Base-by-base conservation (phyloP, 176 grass and related monocot species). In the Hordeum marinum region DNA sequence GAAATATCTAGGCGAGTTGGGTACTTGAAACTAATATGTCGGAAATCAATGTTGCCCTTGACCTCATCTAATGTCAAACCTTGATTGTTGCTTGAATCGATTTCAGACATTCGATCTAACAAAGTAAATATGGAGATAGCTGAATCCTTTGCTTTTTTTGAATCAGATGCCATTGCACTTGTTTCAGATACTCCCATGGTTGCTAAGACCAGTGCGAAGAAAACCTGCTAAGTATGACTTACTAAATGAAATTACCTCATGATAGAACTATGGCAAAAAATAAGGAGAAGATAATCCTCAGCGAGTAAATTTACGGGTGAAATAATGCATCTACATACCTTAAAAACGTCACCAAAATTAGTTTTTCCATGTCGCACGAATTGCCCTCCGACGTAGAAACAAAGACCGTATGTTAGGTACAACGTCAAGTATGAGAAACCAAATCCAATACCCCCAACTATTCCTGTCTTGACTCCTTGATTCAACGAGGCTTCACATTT, bases 401-500 rank as follows among this genome's bases (percentile, higher is more conserved):
- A 90, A 42, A 92, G 91, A 17, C 88, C 88, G 15, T 92, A 95
- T 6, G 83, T 86, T 7, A 88, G 69, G 43, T 90, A 95, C 24
- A 92, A 7, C 78, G 82, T 71, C 48, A 95, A 43, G 79, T 82
- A 91, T 3, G 90, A 95, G 66, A 92, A 90, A 60, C 93, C 93
- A 82, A 91, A 95, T 31, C 93, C 93, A 35, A 91, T 62, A 77
- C 90, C 93, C 4, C 83, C 82, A 32, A 92, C 82, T 55, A 92
- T 74, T 48, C 93, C 93, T 58, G 84, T 85, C 66, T 80, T 75
- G 12, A 89, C 40, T 8, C 90, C 93, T 54, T 93, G 90, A 11
- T 91, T 91, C 88, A 80, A 69, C 0, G 88, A 91, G 26, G 88
- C 83, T 84, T 89, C 70, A 79, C 93, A 95, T 86, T 95, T 95